These are phyloP conservation scores for Alectoria sarmentosa DNA, from an alignment of 495 filamentous ascomycete genomes.

Conservation along the genomic window DNA sequence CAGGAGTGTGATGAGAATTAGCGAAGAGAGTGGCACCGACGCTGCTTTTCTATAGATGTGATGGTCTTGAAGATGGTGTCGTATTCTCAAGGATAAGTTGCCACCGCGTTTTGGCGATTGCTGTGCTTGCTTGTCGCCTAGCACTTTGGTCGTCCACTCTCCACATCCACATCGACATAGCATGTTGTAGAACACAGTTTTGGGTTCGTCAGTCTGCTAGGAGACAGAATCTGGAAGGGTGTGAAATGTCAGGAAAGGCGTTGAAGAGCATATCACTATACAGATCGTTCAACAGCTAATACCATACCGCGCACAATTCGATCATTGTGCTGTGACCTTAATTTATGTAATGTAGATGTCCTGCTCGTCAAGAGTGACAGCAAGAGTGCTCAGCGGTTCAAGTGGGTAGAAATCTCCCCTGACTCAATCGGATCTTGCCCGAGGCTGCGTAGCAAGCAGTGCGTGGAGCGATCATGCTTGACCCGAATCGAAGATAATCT, in stretches of 20 bases:
- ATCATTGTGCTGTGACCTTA: neutral
- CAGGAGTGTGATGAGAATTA: slow-evolving; percentile 18
- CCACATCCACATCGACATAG: neutral
- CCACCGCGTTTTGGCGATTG: neutral
- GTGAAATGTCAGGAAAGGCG: neutral
- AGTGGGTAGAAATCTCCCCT: neutral
- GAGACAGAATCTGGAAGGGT: neutral
- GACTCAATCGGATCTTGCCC: neutral
- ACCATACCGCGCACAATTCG: neutral
- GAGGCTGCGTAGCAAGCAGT: neutral
- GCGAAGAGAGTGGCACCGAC: slow-evolving; percentile 19
- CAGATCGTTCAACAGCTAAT: neutral
- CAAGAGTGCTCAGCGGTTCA: neutral
- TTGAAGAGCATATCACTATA: neutral
- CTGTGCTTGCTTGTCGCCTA: neutral
- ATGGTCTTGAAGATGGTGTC: slow-evolving; percentile 3
- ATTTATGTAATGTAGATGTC: neutral
- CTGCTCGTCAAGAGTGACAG: neutral
- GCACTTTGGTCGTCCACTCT: slow-evolving; percentile 32
- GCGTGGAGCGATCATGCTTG: neutral
- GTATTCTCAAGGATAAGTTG: slow-evolving; percentile 8
- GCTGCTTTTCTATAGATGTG: slow-evolving; percentile 19
- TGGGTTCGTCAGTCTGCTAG: neutral
- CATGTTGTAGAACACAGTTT: neutral
- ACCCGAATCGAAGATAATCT: neutral